Percentiles rank a stretch among this genome's conserved stretches.
phyloP scores from a whole-genome alignment of 345 rosid genomes.

The Populus davidiana region DNA sequence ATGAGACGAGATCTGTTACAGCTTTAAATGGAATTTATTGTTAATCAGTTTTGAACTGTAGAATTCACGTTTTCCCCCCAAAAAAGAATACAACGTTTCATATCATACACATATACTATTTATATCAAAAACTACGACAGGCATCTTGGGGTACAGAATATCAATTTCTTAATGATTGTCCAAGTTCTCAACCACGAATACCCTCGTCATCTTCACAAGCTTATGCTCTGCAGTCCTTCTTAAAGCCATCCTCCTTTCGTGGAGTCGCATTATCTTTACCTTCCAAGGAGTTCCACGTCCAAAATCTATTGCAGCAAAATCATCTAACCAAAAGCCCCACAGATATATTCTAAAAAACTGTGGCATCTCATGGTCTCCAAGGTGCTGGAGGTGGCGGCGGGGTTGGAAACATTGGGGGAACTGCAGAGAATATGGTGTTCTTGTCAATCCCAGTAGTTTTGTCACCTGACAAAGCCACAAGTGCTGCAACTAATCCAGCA shows the following conservation, averaged over 20 bases:
- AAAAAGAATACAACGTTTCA: slow-evolving; percentile 32
- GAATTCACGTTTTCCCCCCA: neutral
- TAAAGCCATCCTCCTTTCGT: neutral
- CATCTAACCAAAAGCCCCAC: slow-evolving; percentile 26
- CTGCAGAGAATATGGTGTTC: slow-evolving; percentile 89
- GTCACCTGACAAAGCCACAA: slow-evolving; percentile 82
- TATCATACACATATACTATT: slow-evolving; percentile 34
- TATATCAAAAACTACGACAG: slow-evolving; percentile 25
- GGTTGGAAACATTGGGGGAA: slow-evolving; percentile 94
- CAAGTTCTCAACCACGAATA: neutral
- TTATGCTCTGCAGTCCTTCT: neutral
- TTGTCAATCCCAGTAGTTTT: slow-evolving; percentile 62
- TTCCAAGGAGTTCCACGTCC: slow-evolving; percentile 18
- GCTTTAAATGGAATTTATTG: slow-evolving; percentile 11
- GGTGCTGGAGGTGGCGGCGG: slow-evolving; percentile 99
- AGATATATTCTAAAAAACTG: neutral
- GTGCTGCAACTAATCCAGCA: slow-evolving; percentile 91
- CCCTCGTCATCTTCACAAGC: slow-evolving; percentile 6
- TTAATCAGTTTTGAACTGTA: slow-evolving; percentile 1
- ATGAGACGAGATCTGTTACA: neutral
- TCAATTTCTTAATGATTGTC: slow-evolving; percentile 12
- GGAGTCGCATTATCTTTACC: slow-evolving; percentile 2
- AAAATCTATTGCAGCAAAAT: slow-evolving; percentile 31
- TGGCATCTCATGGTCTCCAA: slow-evolving; percentile 71
- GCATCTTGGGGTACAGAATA: slow-evolving; percentile 22